Evolutionary conservation across 108 stramenopile species (phyloP), one percentile per base, ranked within the genome.

Genomic region (Skeletonema grethae): DNA sequence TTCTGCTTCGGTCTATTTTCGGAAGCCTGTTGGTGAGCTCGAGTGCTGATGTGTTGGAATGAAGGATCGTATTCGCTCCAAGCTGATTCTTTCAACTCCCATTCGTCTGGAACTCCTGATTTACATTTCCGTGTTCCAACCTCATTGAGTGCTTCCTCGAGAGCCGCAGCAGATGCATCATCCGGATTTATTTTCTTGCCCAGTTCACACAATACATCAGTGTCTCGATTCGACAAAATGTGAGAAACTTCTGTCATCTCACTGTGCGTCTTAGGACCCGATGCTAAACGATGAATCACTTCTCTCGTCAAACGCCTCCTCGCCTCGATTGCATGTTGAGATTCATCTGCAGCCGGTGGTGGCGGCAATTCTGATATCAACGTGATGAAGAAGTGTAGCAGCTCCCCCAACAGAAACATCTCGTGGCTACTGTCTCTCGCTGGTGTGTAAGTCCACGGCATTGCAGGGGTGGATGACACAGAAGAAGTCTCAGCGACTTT

Each of bases 31-130:
- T 95, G 90, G 74, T 95, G 95, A 38, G 68, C 62, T 24, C 84
- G 76, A 12, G 85, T 64, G 57, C 82, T 84, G 18, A 93, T 85
- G 65, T 91, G 90, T 61, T 75, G 87, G 65, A 93, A 95, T 4
- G 88, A 79, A 9, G 95, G 95, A 75, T 95, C 95, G 61, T 95
- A 95, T 25, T 77, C 79, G 12, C 86, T 80, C 95, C 95, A 95
- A 5, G 73, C 80, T 41, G 57, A 64, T 43, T 79, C 69, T 46
- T 75, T 63, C 43, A 95, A 66, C 63, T 84, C 85, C 90, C 90
- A 95, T 59, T 87, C 84, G 73, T 93, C 88, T 22, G 92, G 87
- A 59, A 82, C 85, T 45, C 85, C 89, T 43, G 82, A 66, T 45
- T 79, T 79, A 10, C 63, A 65, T 65, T 89, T 87, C 45, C 86